Evolutionary conservation across 441 rosid genomes (phyloP), one percentile per base, ranked within the genome.

Genomic region (Arabidopsis lyrata): DNA sequence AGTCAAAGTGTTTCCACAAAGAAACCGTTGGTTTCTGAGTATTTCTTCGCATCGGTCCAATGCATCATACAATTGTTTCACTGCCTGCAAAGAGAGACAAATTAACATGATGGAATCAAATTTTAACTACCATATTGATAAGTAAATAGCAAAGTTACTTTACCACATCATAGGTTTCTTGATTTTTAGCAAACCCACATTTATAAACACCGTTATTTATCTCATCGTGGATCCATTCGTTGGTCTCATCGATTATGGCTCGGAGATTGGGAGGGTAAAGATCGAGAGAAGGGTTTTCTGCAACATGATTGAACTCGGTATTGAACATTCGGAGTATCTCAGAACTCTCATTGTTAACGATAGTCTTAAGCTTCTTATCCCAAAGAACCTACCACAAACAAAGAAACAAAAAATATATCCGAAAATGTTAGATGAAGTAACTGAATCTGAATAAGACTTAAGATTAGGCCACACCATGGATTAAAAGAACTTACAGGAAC

Each of bases 131-230:
- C 32, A 50, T 24, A 53, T 82, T 2, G 35, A 45, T 31, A 20
- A 18, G 10, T n/a, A 44, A 32, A 14, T 2, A 8, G 8, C 4
- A 68, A 57, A 13, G 5, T 34, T 45, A 22, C 67, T 50, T 38
- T 71, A 71, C 75, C 93, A 84, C 85, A 69, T 92, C 91, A 66
- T 88, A 90, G 11, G 96, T 86, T 52, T 58, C 89, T 79, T 92
- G 97, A 70, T 81, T 86, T 71, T 72, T 86, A 57, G 96, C 97
- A 81, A 93, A 90, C n/a, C 98, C 96, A n/a, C 98, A 91, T 81
- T 75, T 87, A 75, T 93, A 93, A 55, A 93, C 98, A 75, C 98
- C 96, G 14, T 87, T 87, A 13, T 93, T 93, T 45, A 93, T 86
- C 62, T 76, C 84, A 63, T 13, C 45, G 66, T 93, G 88, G 18